Evolutionary conservation across 441 rosid genomes (phyloP).

Genomic region (Pelargonium cotyledonis): DNA sequence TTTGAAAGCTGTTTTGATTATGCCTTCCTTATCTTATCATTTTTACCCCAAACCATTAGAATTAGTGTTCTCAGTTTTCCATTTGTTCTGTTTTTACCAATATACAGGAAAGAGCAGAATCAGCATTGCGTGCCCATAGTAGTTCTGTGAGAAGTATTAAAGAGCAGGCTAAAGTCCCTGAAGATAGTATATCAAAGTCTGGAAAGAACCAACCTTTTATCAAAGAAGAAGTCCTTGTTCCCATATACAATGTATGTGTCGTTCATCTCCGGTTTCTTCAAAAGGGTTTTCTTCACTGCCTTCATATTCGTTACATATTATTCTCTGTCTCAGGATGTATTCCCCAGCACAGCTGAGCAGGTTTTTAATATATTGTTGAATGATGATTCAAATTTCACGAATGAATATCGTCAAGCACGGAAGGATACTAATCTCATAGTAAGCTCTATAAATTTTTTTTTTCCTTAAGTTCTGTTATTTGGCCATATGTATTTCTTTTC

Average conservation of each 20-base stretch:
- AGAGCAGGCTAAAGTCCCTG: conserved; percentile 36
- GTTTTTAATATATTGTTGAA: conserved; percentile 51
- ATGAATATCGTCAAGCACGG: conserved; percentile 58
- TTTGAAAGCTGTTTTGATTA: conserved; percentile 3
- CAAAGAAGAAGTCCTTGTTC: conserved; percentile 84
- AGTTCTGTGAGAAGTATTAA: conserved; percentile 65
- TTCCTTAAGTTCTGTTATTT: too few species aligned
- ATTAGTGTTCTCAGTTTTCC: not conserved
- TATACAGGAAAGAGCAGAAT: conserved; percentile 74
- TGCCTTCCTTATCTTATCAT: conserved; percentile 4
- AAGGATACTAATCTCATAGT: conserved; percentile 78
- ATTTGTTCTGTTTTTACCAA: conserved; percentile 13
- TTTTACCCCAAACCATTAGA: not conserved
- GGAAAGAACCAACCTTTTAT: conserved; percentile 64
- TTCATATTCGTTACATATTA: conserved; percentile 16
- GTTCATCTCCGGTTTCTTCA: conserved; percentile 12
- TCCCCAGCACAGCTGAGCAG: conserved; percentile 74
- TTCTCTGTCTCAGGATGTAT: conserved; percentile 50
- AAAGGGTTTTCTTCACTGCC: conserved; percentile 16
- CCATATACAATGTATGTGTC: conserved; percentile 53
- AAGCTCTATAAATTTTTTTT: conserved; percentile 24
- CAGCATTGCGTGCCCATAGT: conserved; percentile 90
- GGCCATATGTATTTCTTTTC: too few species aligned
- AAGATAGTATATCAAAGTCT: conserved; percentile 41
- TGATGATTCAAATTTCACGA: conserved; percentile 62